Percentiles rank a stretch among this genome's conserved stretches.
Conservation (phyloP, 2,329 filamentous ascomycete species). For the Thielaviopsis punctulata region DNA sequence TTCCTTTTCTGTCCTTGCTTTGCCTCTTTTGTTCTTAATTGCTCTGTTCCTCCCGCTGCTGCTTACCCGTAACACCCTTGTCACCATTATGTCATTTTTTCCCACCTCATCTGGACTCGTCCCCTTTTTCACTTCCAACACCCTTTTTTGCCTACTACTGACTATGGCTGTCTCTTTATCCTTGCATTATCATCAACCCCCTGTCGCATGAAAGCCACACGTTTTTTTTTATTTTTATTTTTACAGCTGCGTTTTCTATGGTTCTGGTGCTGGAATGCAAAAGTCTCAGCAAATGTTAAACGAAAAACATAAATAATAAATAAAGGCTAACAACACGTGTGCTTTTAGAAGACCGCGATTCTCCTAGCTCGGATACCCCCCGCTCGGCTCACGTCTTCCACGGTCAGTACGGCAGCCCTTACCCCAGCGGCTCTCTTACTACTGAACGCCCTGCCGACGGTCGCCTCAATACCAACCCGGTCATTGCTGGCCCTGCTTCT, state of each 20-base stretch:
- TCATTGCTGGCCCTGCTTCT: background rate
- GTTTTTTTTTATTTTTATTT: background rate
- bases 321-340: background rate
- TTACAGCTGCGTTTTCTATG: background rate
- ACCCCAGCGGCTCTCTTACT: conserved; percentile 5
- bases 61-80: background rate
- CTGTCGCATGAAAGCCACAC: background rate
- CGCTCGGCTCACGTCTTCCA: conserved; percentile 3
- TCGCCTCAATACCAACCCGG: background rate
- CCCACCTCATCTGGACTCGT: background rate
- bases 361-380: conserved; percentile 3
- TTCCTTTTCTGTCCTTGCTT: background rate
- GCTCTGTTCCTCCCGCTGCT: too few species aligned
- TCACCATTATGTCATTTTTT: background rate
- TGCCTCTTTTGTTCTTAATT: background rate
- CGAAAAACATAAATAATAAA: background rate
- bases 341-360: conserved; percentile 2
- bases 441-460: conserved; percentile 3
- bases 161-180: background rate
- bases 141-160: background rate
- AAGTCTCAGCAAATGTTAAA: too few species aligned
- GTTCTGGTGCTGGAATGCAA: too few species aligned
- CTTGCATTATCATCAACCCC: background rate
- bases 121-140: background rate
- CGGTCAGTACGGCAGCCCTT: conserved; percentile 3